These are phyloP conservation scores for Phaeosphaeriaceae sp. DNA, from an alignment of 2,329 filamentous ascomycete genomes.

Conservation along the genomic window DNA sequence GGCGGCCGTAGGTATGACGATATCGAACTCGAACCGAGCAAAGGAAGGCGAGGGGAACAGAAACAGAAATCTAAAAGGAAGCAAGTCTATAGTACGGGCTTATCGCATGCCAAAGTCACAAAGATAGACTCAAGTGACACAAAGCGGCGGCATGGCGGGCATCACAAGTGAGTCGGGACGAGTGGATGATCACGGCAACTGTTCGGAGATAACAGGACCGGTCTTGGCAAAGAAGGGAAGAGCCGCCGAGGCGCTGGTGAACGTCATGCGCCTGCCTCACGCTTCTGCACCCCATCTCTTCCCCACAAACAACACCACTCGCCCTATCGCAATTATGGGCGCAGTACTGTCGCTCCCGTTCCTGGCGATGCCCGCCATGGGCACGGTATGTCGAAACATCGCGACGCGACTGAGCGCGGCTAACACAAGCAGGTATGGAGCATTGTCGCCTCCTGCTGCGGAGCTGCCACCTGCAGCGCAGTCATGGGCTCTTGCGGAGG, in stretches of 20 bases:
- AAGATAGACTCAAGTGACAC: constrained; percentile 2
- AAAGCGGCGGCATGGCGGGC: constrained; percentile 1
- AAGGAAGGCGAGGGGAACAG: neutral
- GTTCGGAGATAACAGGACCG: constrained; percentile 29
- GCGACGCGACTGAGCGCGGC: constrained; percentile 15
- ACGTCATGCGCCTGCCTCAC: constrained; percentile 24
- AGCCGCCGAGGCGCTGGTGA: constrained; percentile 14
- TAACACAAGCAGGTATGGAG: constrained; percentile 68
- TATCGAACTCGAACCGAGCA: constrained; percentile 6
- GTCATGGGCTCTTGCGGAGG: constrained; percentile 89
- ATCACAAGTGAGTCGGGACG: constrained; percentile 3
- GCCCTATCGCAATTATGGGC: constrained; percentile 69
- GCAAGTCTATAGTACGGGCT: neutral
- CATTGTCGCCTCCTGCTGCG: constrained; percentile 88
- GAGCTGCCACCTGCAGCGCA: constrained; percentile 94
- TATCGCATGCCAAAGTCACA: constrained; percentile 1
- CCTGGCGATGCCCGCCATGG: constrained; percentile 83
- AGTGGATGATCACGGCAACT: constrained; percentile 3
- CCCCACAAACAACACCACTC: constrained; percentile 14
- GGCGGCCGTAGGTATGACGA: constrained; percentile 9
- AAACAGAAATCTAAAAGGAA: neutral
- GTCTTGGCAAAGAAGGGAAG: constrained; percentile 1
- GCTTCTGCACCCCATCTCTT: neutral
- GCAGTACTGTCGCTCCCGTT: constrained; percentile 89
- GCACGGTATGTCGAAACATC: constrained; percentile 70